Percentiles rank a stretch among this genome's conserved stretches.
Evolutionary conservation across 1,284 basidiomycete species (phyloP).

Genomic region (Meripilus lineatus): DNA sequence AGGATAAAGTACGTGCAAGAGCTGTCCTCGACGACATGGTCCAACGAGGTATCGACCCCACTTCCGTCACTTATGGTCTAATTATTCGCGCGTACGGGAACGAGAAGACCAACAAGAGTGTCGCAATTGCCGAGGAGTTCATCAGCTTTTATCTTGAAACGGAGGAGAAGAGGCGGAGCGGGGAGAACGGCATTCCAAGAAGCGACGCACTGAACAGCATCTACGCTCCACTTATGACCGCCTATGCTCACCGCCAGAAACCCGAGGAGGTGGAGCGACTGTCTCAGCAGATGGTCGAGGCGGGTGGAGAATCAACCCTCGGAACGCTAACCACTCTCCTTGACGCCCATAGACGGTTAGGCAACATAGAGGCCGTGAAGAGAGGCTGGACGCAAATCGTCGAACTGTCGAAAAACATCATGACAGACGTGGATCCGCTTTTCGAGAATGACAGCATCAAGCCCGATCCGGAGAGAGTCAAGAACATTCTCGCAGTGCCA

Average conservation of each 20-base stretch:
- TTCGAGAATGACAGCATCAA: slow-evolving; percentile 12
- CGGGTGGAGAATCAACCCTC: slow-evolving; percentile 54
- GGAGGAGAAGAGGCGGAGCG: slow-evolving; percentile 28
- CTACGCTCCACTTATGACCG: slow-evolving; percentile 61
- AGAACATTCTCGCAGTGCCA: slow-evolving; percentile 69
- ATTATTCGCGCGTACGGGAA: slow-evolving; percentile 64
- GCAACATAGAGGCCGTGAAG: slow-evolving; percentile 53
- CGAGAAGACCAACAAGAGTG: slow-evolving; percentile 41
- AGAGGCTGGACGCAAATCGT: slow-evolving; percentile 72
- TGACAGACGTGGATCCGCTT: slow-evolving; percentile 18
- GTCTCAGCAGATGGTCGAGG: slow-evolving; percentile 50
- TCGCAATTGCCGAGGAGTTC: slow-evolving; percentile 59
- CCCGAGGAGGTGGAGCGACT: slow-evolving; percentile 55
- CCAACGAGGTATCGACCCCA: slow-evolving; percentile 62
- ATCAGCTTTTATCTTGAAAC: slow-evolving; percentile 42
- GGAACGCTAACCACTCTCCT: slow-evolving; percentile 65
- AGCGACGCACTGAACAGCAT: slow-evolving; percentile 46
- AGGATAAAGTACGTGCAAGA: slow-evolving; percentile 56
- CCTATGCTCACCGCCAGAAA: slow-evolving; percentile 45
- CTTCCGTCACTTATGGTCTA: slow-evolving; percentile 65
- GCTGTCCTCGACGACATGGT: slow-evolving; percentile 75
- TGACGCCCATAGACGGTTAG: slow-evolving; percentile 66
- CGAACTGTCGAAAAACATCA: slow-evolving; percentile 42
- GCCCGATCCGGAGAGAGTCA: slow-evolving; percentile 27
- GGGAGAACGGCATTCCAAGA: slow-evolving; percentile 23